Base-by-base conservation (phyloP, 768 basidiomycete genomes). In the Amanita pallidorosea region DNA sequence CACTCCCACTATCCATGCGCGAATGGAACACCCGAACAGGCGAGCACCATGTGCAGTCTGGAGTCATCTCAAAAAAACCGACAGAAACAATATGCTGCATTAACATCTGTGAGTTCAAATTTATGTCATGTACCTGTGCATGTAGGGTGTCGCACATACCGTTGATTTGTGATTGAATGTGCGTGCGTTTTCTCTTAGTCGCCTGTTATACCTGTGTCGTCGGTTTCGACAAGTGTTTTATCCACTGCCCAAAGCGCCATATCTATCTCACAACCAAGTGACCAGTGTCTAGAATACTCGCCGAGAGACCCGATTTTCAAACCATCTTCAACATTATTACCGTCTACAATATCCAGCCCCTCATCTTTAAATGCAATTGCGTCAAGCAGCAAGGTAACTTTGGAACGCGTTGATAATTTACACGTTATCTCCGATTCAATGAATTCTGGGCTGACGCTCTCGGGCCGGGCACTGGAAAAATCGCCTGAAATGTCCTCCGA, bases 361-460 rank as follows among this genome's bases (percentile, higher is more conserved):
- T 18, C 36, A 33, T 29, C 31, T 7, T 56, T 55, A 34, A 67
- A 68, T 55, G 61, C 68, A 6, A 57, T 67, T 7, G 67, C 69
- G 11, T 71, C 71, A 2, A 69, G 67, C 53, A 70, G 68, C 56
- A 70, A 65, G 53, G 52, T 60, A n/a, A 45, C 47, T 23, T 35
- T 59, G 37, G 57, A 59, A 15, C 34, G 55, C 44, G 29, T n/a
- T 53, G 7, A 29, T 34, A 15, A 25, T 49, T 17, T 45, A 36
- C 43, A 33, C 53, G 23, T 51, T 15, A 51, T 45, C n/a, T 20
- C 49, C 15, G 43, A 45, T 27, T 47, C 50, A 41, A 31, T 27
- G n/a, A 35, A 36, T 18, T 17, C 41, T 33, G 31, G 25, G 22
- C 13, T 33, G 27, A 15, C 8, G 22, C 40, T 35, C 20, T 50